A percentile compares a stretch with the other conserved stretches of the same genome.
Conservation (phyloP, 2,329 filamentous ascomycete genomes). For the Gnomoniopsis sp. region DNA sequence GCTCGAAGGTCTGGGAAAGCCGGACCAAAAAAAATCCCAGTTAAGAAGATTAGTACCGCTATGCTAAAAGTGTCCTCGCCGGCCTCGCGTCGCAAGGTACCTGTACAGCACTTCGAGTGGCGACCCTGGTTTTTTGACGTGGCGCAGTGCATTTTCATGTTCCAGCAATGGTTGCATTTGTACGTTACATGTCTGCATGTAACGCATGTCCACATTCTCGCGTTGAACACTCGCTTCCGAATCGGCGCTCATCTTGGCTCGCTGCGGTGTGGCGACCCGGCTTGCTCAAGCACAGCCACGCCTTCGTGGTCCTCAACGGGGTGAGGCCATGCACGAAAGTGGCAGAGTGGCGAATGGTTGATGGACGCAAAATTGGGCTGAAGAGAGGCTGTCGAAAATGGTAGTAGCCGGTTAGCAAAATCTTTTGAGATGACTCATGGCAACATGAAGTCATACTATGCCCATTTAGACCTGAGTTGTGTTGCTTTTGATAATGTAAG, state of each 20-base stretch:
- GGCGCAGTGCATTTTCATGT: background rate
- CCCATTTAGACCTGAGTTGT: too few relatives aligned
- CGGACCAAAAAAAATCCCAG: too few relatives aligned
- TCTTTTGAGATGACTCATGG: too few relatives aligned
- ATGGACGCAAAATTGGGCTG: background rate
- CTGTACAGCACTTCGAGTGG: background rate
- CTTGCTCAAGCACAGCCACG: background rate
- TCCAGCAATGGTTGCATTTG: background rate
- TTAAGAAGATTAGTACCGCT: too few relatives aligned
- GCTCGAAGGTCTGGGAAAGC: too few relatives aligned
- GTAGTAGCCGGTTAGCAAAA: too few relatives aligned
- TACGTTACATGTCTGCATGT: background rate
- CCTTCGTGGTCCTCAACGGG: background rate
- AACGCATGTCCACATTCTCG: background rate
- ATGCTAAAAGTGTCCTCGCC: too few relatives aligned
- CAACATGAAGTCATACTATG: too few relatives aligned
- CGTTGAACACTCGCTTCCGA: background rate
- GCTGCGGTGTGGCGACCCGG: background rate
- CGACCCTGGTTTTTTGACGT: background rate
- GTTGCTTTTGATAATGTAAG: too few relatives aligned
- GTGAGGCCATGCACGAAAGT: too few relatives aligned
- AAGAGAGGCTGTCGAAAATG: too few relatives aligned
- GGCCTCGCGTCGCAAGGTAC: too few relatives aligned
- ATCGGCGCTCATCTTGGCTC: background rate
- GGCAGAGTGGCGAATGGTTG: background rate